Evolutionary conservation across 2,329 filamentous ascomycete genomes (phyloP), one percentile per base, ranked within the genome.

Genomic region (Pezicula carpinea): DNA sequence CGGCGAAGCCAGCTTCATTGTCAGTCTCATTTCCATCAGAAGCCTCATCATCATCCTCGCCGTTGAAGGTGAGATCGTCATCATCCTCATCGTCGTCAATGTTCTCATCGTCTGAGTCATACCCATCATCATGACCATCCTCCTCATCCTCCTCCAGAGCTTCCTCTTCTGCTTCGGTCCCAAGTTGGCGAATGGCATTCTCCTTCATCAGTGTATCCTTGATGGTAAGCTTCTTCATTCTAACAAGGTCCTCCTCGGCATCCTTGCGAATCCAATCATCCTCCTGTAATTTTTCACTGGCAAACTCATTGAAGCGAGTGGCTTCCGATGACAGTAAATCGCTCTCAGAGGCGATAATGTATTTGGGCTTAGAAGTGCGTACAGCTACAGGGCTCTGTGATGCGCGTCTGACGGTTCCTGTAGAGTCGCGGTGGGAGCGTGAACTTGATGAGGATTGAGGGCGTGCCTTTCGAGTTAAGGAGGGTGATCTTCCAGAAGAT

Each of bases 131-230:
- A 2, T 66, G 64, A 15, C 66, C 68, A 4, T 69, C 68, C 4
- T 77, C 72, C 6, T 84, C 82, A n/a, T 85, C 82, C 42, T 88
- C 83, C 47, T 89, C 85, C 46, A 86, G 75, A 4, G 83, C 91
- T 67, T 97, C 93, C 59, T 95, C 89, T 62, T 97, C 93, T 1
- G 84, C 93, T 67, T 99, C 92, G 62, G 89, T 85, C 40, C 83
- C 92, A 21, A 97, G 71, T 52, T 87, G 83, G 41, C 92, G 85
- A 53, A 99, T 93, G 23, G 82, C 82, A 52, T 89, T 90, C 68
- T 99, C 93, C 67, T 95, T 95, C 64, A 82, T 78, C 55, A 99
- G 75, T 4, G 91, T 95, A 63, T 97, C 93, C 56, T 85, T 83
- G 54, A 99, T 84, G 4, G 91, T 97, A 33, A 99, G 75, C 60